A percentile compares a stretch with the other conserved stretches of the same genome.
phyloP scores from a whole-genome alignment of 2,329 filamentous ascomycete genomes.

The Colletotrichum orchidophilum region DNA sequence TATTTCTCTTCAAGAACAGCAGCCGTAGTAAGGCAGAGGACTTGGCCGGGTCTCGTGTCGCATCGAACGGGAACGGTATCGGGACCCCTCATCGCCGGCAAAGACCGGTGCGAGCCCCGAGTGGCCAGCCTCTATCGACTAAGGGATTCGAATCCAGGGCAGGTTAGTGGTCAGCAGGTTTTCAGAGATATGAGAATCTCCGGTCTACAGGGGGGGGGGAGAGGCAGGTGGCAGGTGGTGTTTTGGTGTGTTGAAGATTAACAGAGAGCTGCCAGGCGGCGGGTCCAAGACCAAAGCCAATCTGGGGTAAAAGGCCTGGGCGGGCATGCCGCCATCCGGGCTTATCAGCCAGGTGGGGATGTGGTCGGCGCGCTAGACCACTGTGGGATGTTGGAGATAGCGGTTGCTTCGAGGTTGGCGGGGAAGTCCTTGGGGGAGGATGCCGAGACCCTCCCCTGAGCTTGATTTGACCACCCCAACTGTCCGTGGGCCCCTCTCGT shows the following conservation, averaged over 20 bases:
- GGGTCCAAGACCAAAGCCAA: not conserved
- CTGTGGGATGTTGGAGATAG: constrained; percentile 6
- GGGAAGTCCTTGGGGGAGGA: not conserved
- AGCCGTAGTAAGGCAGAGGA: not conserved
- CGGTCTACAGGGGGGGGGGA: not conserved
- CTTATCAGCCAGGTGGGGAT: constrained; percentile 3
- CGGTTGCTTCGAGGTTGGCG: not conserved
- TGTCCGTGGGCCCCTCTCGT: not conserved
- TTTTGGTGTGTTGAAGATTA: not conserved
- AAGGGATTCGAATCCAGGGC: not conserved
- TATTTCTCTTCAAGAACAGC: not conserved
- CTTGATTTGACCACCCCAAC: constrained; percentile 2
- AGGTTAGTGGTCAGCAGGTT: not conserved
- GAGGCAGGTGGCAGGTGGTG: constrained; percentile 1
- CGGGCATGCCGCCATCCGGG: constrained; percentile 5
- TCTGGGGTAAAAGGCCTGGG: constrained; percentile 4
- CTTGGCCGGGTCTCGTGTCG: not conserved
- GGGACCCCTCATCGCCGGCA: constrained; percentile 14
- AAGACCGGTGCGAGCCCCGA: constrained; percentile 9
- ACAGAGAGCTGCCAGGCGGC: not conserved
- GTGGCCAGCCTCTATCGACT: constrained; percentile 6
- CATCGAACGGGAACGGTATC: constrained; percentile 1
- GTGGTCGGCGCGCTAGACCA: constrained; percentile 3
- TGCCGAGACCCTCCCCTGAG: not conserved
- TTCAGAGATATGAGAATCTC: not conserved